A percentile compares a stretch with the other conserved stretches of the same genome.
Conservation (phyloP, 768 basidiomycete genomes). For the Rubroboletus satanas region DNA sequence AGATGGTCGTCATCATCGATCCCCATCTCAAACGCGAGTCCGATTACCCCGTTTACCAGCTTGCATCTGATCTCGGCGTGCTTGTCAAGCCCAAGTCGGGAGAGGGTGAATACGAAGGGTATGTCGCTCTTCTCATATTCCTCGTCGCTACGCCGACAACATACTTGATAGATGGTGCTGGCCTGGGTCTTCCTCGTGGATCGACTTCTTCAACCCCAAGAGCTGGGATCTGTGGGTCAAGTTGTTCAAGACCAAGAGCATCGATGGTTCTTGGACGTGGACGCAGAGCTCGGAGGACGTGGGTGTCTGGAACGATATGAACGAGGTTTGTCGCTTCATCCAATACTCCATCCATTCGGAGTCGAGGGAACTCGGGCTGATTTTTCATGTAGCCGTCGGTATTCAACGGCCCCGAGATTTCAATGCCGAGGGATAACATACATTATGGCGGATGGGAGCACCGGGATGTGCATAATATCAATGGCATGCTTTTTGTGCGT, state of each 20-base stretch:
- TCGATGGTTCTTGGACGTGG: slow-evolving; percentile 67
- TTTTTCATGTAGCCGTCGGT: slow-evolving; percentile 70
- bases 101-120: slow-evolving; percentile 83
- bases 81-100: slow-evolving; percentile 81
- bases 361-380: neutral
- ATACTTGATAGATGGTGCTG: slow-evolving; percentile 73
- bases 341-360: neutral
- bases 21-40: slow-evolving; percentile 88
- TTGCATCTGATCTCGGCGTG: slow-evolving; percentile 76
- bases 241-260: slow-evolving; percentile 65
- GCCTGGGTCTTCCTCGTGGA: slow-evolving; percentile 95
- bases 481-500: slow-evolving; percentile 88
- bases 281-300: slow-evolving; percentile 76
- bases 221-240: slow-evolving; percentile 89
- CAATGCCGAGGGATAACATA: slow-evolving; percentile 68
- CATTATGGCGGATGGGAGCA: slow-evolving; percentile 98
- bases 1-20: slow-evolving; percentile 99
- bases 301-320: slow-evolving; percentile 99
- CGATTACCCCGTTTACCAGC: slow-evolving; percentile 78
- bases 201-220: slow-evolving; percentile 92
- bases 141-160: neutral
- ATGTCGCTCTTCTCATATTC: neutral
- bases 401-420: slow-evolving; percentile 99
- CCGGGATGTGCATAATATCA: slow-evolving; percentile 94
- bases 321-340: slow-evolving; percentile 61